Evolutionary conservation across 805 yeast species (phyloP), one percentile per base, ranked within the genome.

Genomic region (Metschnikowia continentalis): DNA sequence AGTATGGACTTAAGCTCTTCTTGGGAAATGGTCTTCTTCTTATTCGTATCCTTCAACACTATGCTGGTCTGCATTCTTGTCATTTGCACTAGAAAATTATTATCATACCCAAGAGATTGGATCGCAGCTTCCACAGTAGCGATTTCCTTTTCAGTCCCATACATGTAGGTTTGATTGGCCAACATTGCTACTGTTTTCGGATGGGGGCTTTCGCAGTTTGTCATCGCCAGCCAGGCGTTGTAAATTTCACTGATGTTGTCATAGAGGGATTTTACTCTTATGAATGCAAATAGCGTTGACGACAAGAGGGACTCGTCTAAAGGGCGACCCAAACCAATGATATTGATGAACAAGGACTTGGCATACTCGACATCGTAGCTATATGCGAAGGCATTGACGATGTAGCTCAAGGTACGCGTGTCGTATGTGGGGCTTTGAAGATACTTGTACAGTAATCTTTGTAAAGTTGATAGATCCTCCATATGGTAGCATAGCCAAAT

Each of bases 401-500:
- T 56, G 49, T 70, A 68, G 26, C 67, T 53, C 48, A 71, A 54
- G 1, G 67, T 62, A 14, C 56, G 55, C 2, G 68, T 51, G 52
- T 66, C 58, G 38, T 66, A 59, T 11, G 33, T 51, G 6, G 58
- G 45, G n/a, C 49, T 46, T 42, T 56, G 54, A 22, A 65, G 54
- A 50, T 68, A 66, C 10, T 51, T 45, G 41, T 61, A 56, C 8
- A 63, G 50, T 19, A 65, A 50, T 22, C 52, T 48, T 41, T 64
- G 64, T 17, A 68, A 46, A 23, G 61, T 54, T 15, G 59, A 56
- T 13, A 66, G 23, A 43, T 73, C 71, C 42, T 69, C 67, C 56
- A 57, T 57, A 56, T 73, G 74, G 54, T 68, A 73, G 43, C 72
- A 63, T 15, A 69, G 51, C 69, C 72, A 69, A 8, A 70, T 67